Conservation (phyloP, 345 rosid species). For the Sisymbrium irio region DNA sequence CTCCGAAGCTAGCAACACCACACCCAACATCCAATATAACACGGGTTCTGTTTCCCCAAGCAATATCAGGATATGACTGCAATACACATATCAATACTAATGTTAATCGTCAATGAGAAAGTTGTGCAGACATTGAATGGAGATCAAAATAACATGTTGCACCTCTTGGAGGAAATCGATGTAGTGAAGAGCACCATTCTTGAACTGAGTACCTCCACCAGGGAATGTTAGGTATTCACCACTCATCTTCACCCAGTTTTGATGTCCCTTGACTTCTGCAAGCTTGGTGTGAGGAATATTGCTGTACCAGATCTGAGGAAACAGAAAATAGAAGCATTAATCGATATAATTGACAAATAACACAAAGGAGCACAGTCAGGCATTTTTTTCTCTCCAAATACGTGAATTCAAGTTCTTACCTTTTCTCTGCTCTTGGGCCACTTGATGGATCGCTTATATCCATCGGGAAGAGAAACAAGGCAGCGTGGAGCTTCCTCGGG, state of each 20-base stretch:
- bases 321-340: slow-evolving; percentile 25
- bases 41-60: slow-evolving; percentile 75
- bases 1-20: slow-evolving; percentile 96
- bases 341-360: not conserved
- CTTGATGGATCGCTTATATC: slow-evolving; percentile 60
- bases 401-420: slow-evolving; percentile 30
- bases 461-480: slow-evolving; percentile 79
- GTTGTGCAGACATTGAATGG: not conserved
- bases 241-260: slow-evolving; percentile 62
- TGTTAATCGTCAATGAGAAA: slow-evolving; percentile 6
- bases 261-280: slow-evolving; percentile 70
- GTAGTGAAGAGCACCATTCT: slow-evolving; percentile 74
- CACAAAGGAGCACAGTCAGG: not conserved
- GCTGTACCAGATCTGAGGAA: slow-evolving; percentile 58
- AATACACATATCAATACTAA: slow-evolving; percentile 3
- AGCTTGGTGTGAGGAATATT: slow-evolving; percentile 70
- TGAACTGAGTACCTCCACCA: slow-evolving; percentile 97
- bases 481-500: slow-evolving; percentile 80
- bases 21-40: slow-evolving; percentile 93
- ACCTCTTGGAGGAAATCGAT: slow-evolving; percentile 65
- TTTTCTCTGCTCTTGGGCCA: slow-evolving; percentile 96
- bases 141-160: not conserved
- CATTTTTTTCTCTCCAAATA: not conserved
- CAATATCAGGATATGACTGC: slow-evolving; percentile 63
- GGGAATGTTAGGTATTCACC: slow-evolving; percentile 79